A percentile compares a stretch with the other conserved stretches of the same genome.
Evolutionary conservation across 345 rosid genomes (phyloP).

Genomic region (Cardiospermum halicacabum): DNA sequence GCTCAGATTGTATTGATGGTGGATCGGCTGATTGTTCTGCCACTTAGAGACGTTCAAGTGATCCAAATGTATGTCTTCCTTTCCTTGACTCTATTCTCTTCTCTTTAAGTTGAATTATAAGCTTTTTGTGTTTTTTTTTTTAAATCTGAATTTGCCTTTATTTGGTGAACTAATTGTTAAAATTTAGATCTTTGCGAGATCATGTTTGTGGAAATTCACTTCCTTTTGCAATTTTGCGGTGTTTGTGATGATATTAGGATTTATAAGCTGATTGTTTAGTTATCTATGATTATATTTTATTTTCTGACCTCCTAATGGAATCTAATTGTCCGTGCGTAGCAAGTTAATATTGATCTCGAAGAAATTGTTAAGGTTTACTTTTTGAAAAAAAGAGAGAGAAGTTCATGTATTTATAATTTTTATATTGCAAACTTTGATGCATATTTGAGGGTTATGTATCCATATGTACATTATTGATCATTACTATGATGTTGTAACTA

Average conservation of each 20-base stretch:
- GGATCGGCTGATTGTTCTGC: slow-evolving; percentile 82
- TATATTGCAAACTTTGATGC: too few species aligned
- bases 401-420: too few species aligned
- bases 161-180: not conserved
- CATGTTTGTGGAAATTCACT: not conserved
- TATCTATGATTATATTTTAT: not conserved
- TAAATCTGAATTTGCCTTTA: not conserved
- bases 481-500: not conserved
- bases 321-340: not conserved
- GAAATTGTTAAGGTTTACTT: too few species aligned
- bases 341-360: too few species aligned
- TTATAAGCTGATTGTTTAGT: not conserved
- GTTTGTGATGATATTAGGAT: not conserved
- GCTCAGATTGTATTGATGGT: too few species aligned
- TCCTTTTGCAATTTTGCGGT: not conserved
- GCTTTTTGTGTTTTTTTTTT: not conserved
- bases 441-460: too few species aligned
- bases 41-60: slow-evolving; percentile 70
- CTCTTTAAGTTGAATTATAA: not conserved
- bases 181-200: not conserved
- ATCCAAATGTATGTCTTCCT: slow-evolving; percentile 73
- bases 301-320: not conserved
- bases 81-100: not conserved
- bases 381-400: too few species aligned
- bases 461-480: not conserved